These are phyloP conservation scores for Ephemerocybe angulata DNA, from an alignment of 768 basidiomycete species.

Conservation along the genomic window DNA sequence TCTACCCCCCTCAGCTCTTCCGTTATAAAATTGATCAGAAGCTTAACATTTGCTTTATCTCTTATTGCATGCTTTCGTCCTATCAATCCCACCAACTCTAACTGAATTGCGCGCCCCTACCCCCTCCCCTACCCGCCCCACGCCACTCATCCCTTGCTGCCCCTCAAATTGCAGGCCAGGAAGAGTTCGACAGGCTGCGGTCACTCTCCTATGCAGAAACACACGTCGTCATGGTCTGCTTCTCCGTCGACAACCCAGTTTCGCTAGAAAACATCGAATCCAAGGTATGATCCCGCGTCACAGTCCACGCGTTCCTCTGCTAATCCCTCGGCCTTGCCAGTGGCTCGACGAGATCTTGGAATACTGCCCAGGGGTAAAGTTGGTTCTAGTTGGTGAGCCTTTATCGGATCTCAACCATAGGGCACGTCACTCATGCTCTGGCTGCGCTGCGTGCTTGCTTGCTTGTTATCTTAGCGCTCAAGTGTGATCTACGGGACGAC, in stretches of 20 bases:
- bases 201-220: constrained; percentile 97
- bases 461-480: constrained; percentile 58
- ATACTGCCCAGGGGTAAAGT: constrained; percentile 94
- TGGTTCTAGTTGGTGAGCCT: constrained; percentile 85
- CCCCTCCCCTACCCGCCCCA: constrained; percentile 12
- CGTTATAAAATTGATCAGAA: neutral
- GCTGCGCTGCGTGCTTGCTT: neutral
- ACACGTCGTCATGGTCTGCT: constrained; percentile 94
- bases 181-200: constrained; percentile 91
- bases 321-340: constrained; percentile 34
- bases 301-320: neutral
- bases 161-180: too few relatives aligned
- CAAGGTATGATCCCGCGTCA: constrained; percentile 51
- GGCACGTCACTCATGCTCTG: too few relatives aligned
- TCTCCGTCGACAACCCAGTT: constrained; percentile 94
- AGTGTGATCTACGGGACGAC: constrained; percentile 95
- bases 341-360: constrained; percentile 93
- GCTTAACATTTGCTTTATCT: neutral
- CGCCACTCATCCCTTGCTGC: too few relatives aligned
- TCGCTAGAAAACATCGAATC: constrained; percentile 95
- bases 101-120: neutral
- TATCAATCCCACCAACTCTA: neutral
- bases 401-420: too few relatives aligned
- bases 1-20: neutral
- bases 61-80: neutral